Percentiles rank a stretch among this genome's conserved stretches.
phyloP scores from a whole-genome alignment of 1,284 basidiomycete genomes.

The Rhodotorula sp. region DNA sequence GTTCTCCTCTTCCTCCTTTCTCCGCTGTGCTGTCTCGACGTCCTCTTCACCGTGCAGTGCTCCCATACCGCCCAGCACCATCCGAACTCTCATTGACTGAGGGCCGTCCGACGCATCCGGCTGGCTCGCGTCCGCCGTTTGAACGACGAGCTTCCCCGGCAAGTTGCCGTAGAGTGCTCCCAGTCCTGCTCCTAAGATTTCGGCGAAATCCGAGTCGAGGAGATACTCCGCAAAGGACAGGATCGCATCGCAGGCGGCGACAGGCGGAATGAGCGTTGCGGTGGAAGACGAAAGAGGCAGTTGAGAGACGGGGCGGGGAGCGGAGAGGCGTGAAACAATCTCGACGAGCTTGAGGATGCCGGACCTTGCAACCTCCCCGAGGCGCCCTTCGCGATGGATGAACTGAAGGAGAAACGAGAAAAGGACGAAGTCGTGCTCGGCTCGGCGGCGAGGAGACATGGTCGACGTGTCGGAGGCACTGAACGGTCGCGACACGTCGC shows the following conservation, averaged over 20 bases:
- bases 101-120: slow-evolving; percentile 36
- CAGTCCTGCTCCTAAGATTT: slow-evolving; percentile 89
- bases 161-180: slow-evolving; percentile 90
- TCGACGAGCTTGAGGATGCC: slow-evolving; percentile 91
- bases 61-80: slow-evolving; percentile 64
- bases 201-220: slow-evolving; percentile 91
- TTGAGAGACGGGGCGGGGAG: slow-evolving; percentile 45
- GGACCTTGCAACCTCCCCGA: slow-evolving; percentile 89
- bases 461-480: slow-evolving; percentile 5
- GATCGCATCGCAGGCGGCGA: slow-evolving; percentile 69
- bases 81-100: slow-evolving; percentile 47
- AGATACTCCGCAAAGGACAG: slow-evolving; percentile 88
- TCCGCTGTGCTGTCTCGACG: slow-evolving; percentile 57
- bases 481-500: slow-evolving; percentile 50
- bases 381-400: slow-evolving; percentile 88
- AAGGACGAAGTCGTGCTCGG: slow-evolving; percentile 89
- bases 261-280: not conserved
- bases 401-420: slow-evolving; percentile 96
- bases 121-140: slow-evolving; percentile 11
- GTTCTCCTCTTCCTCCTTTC: slow-evolving; percentile 58
- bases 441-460: slow-evolving; percentile 56
- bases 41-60: slow-evolving; percentile 51
- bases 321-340: slow-evolving; percentile 75
- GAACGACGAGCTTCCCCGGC: slow-evolving; percentile 70
- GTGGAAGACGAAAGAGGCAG: slow-evolving; percentile 1